Evolutionary conservation across 495 filamentous ascomycete genomes (phyloP), one percentile per base, ranked within the genome.

Genomic region (Paragyromitra xinjiangensis): DNA sequence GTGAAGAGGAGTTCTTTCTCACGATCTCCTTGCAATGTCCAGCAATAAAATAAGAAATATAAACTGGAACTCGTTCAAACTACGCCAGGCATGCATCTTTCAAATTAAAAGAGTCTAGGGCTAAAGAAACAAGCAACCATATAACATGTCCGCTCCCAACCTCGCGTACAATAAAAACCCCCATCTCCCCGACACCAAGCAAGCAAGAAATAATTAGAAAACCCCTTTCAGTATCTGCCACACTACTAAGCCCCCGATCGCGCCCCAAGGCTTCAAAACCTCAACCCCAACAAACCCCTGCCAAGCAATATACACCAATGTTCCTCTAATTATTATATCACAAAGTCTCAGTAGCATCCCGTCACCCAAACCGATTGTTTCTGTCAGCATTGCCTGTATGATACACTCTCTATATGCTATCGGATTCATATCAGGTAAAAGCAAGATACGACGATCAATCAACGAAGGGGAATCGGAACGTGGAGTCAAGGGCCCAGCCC

Each of bases 301-400:
- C 73, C 40, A 76, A 12, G 59, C 6, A 40, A 76, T 19, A 45
- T 67, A 67, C 12, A 74, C 51, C 7, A 74, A 44, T 24, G 26
- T 14, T 2, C 66, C 73, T 64, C 58, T 64, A 5, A 58, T 24
- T 8, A n/a, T 14, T 29, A 45, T 9, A 24, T 71, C 66, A 39
- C 45, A 71, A 22, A 8, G 45, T 22, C 6, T 42, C 56, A 71
- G 29, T 29, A 69, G 6, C 24, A 29, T 56, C 11, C 12, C 56
- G 2, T 70, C 44, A 26, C 65, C 37, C 34, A 63, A 7, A 6
- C 40, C 65, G n/a, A 75, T 62, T 76, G 24, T 71, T 55, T 64
- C 50, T 5, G n/a, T 64, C 11, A 71, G 48, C 22, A 58, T 29
- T 58, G 67, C 73, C 58, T 76, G 73, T 16, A 71, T 48, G 6